A percentile compares a stretch with the other conserved stretches of the same genome.
Evolutionary conservation across 148 eudicot species (phyloP).

Genomic region (Cornus suecica): DNA sequence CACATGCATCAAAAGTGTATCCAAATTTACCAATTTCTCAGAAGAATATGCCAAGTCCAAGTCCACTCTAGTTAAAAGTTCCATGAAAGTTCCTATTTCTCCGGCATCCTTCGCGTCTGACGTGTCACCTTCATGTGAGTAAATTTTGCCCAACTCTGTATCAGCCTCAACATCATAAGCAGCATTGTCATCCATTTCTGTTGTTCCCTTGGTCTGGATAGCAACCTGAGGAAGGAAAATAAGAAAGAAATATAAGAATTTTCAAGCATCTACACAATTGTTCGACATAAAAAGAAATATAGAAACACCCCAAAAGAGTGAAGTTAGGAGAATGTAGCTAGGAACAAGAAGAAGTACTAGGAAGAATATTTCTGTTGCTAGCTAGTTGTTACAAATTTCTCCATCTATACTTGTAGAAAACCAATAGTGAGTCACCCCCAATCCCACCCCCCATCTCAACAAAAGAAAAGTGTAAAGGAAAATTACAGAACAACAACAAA

Average conservation of each 20-base stretch:
- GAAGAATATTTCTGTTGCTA: not conserved
- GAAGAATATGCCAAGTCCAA: constrained; percentile 63
- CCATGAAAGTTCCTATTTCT: constrained; percentile 32
- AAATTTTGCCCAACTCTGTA: constrained; percentile 15
- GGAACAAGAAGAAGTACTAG: not conserved
- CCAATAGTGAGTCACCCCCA: not conserved
- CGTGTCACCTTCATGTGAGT: constrained; percentile 15
- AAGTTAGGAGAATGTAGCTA: not conserved
- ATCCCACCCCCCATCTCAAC: not conserved
- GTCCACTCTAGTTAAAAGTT: constrained; percentile 49
- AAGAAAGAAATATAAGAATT: not conserved
- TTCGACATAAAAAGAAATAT: not conserved
- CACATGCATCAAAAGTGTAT: constrained; percentile 49
- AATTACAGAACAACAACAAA: not conserved
- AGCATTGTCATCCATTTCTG: constrained; percentile 11
- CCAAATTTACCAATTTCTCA: constrained; percentile 72
- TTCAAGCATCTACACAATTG: not conserved
- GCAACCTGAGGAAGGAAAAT: constrained; percentile 11
- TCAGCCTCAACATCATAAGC: constrained; percentile 11
- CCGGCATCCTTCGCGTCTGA: constrained; percentile 18
- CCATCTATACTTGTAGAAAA: too few relatives aligned
- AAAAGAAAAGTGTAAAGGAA: not conserved
- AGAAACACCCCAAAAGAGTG: not conserved
- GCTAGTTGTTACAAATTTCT: too few relatives aligned
- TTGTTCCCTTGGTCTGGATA: not conserved